Evolutionary conservation across 805 yeast species (phyloP).

Genomic region (Metschnikowia similis): DNA sequence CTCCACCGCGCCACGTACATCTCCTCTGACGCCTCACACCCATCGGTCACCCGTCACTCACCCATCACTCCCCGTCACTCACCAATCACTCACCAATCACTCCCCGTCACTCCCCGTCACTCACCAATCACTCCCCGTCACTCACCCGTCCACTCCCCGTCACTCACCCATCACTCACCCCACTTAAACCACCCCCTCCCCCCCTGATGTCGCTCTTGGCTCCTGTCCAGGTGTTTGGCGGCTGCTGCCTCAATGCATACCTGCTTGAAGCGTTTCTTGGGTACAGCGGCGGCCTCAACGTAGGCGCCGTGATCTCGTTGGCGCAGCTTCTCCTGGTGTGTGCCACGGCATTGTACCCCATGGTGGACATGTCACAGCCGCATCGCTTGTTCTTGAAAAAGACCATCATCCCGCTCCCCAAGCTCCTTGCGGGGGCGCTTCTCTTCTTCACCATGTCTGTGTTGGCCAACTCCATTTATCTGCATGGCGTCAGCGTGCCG

Average conservation of each 20-base stretch:
- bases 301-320: slow-evolving; percentile 54
- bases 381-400: slow-evolving; percentile 26
- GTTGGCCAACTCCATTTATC: slow-evolving; percentile 56
- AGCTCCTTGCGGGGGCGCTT: slow-evolving; percentile 45
- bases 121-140: no score
- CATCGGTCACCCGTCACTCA: no score
- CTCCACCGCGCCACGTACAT: no score
- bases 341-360: slow-evolving; percentile 35
- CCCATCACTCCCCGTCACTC: no score
- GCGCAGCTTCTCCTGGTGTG: slow-evolving; percentile 54
- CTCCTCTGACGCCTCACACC: no score
- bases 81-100: no score
- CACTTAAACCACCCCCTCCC: no score
- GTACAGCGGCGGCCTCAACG: background rate
- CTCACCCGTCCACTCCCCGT: no score
- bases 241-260: slow-evolving; percentile 70
- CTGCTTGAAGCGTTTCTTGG: slow-evolving; percentile 52
- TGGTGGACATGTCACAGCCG: slow-evolving; percentile 23
- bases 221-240: slow-evolving; percentile 50
- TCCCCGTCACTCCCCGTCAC: no score
- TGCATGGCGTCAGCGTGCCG: slow-evolving; percentile 57
- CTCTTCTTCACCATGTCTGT: slow-evolving; percentile 49
- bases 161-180: no score
- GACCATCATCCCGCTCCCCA: slow-evolving; percentile 37
- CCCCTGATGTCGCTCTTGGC: background rate